phyloP scores from a whole-genome alignment of 2,329 filamentous ascomycete genomes.

The Colletotrichum melonis region DNA sequence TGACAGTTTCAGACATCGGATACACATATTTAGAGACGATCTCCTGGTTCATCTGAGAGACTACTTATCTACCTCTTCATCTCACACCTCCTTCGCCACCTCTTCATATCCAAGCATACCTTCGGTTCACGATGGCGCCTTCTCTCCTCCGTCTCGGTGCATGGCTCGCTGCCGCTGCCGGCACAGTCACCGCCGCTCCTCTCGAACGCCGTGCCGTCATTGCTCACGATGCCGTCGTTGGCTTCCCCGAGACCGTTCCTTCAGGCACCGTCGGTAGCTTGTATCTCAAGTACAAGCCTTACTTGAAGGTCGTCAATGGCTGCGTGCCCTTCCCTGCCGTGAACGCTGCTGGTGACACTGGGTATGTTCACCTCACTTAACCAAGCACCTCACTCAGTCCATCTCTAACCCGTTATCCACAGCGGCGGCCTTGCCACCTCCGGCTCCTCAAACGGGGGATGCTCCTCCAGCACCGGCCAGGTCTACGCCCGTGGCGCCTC shows the following conservation, averaged over 20 bases:
- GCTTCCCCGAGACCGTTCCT: conserved; percentile 46
- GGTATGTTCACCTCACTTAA: conserved; percentile 50
- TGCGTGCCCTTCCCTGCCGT: conserved; percentile 74
- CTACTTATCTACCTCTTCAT: background rate
- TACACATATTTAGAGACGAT: conserved; percentile 24
- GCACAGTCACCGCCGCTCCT: conserved; percentile 37
- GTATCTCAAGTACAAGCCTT: conserved; percentile 50
- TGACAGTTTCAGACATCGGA: conserved; percentile 28
- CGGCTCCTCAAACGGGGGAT: conserved; percentile 42
- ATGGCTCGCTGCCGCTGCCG: conserved; percentile 33
- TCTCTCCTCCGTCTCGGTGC: conserved; percentile 33
- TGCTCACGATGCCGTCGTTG: conserved; percentile 45
- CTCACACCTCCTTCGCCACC: background rate
- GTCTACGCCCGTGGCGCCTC: conserved; percentile 45
- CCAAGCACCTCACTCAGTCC: background rate
- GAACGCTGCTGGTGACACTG: conserved; percentile 66
- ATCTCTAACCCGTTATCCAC: conserved; percentile 22
- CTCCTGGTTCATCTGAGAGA: conserved; percentile 18
- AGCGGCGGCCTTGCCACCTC: conserved; percentile 44
- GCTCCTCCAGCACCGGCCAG: conserved; percentile 45
- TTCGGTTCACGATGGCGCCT: conserved; percentile 20
- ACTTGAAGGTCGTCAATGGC: conserved; percentile 61
- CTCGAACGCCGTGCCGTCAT: conserved; percentile 44
- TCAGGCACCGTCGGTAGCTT: conserved; percentile 41
- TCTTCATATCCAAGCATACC: background rate